Base-by-base conservation (phyloP, 106 monocot species). In the Dioscorea zingiberensis region DNA sequence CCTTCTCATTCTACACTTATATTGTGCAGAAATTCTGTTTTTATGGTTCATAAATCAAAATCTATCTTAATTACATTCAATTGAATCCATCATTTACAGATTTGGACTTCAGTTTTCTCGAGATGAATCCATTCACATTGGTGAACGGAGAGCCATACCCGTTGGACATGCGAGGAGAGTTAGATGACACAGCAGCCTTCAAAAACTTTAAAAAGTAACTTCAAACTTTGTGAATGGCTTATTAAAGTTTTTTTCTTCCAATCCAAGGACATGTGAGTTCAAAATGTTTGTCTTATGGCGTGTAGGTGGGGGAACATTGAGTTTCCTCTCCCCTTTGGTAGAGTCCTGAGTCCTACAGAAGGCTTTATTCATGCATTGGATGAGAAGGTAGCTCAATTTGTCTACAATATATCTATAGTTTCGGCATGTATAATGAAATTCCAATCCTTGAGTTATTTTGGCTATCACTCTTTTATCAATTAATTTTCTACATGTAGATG, bases 161-260 rank as follows among this genome's bases (percentile, higher is more conserved):
- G 47, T 63, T 98, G 67, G 97, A 98, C 68, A 98, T 98, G 97
- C 85, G 97, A 64, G 97, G 97, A 80, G 97, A 98, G 66, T 69
- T 98, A 60, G 97, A 98, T 78, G 97, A 98, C 72, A 92, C 97
- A 55, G 97, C 97, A 63, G 92, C 97, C 71, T 98, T 98, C 75
- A 98, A 98, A 70, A 98, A 98, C 70, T 98, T 98, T 45, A 91
- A 86, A 5, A 92, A 92, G 97, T 89, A 98, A 55, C 10, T 38
- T 10, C 38, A 38, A 38, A 38, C 38, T 38, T 9, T 47, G 3
- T 38, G 1, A n/a, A 38, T 38, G 1, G 10, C 38, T 30, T 38
- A n/a, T 44, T 8, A 21, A 24, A 13, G 2, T 51, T 51, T 13
- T 51, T 13, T 18, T 51, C 51, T 51, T 44, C 17, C 65, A 38